Evolutionary conservation across 805 yeast genomes (phyloP), one percentile per base, ranked within the genome.

Genomic region (Kuraishia capsulata): DNA sequence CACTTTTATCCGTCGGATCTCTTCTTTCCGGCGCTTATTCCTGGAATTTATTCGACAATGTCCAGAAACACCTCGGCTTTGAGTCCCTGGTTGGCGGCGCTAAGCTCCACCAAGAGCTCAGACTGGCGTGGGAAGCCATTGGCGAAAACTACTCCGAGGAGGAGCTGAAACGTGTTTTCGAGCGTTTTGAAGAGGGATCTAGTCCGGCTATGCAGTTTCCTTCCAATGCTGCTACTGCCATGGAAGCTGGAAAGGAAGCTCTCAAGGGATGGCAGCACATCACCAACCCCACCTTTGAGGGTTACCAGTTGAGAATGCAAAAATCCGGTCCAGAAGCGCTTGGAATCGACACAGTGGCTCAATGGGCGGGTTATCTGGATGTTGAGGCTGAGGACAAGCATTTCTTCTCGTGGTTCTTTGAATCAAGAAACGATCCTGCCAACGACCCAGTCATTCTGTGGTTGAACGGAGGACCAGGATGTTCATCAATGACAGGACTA

Each of bases 381-480:
- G 76, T 83, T 37, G 75, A 69, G 42, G 85, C 80, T 37, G 86
- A 79, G 48, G 96, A 86, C 55, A 87, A 87, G 63, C 96, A 87
- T 62, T 79, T 86, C 56, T 86, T 85, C 65, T 62, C 56, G 36
- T 62, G 92, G 89, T 81, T 80, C 54, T 88, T 87, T 51, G 95
- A 87, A 61, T 80, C 90, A 42, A 76, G 95, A 68, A 81, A 81
- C 56, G 89, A 84, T 59, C 95, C 96, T n/a, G 64, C 64, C 45
- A 83, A 70, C 43, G 96, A 86, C 59, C 96, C 96, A 1, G 68
- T 86, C 30, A 73, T 88, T 37, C 67, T 90, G 48, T 88, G 96
- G 95, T 70, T 87, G 54, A 87, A 87, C 55, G 96, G 96, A 49
- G 96, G 96, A 14, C 96, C 96, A 33, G 96, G 96, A 3, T 87